Conservation (phyloP, 345 rosid genomes). For the Barbarea vulgaris region DNA sequence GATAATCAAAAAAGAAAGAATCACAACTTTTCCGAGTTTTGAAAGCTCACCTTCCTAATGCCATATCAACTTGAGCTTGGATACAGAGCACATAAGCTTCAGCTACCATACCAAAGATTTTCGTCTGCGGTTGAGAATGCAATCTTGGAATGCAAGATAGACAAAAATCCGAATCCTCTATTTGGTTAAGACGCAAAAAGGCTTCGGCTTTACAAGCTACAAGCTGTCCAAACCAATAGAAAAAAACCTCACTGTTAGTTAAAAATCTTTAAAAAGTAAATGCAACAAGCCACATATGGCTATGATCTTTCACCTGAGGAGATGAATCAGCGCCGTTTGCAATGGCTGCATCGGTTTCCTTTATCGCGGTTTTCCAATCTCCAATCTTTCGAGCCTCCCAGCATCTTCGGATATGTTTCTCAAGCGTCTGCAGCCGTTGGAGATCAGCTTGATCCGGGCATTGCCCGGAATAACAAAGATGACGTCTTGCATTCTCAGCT, state of each 20-base stretch:
- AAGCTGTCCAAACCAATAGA: constrained; percentile 56
- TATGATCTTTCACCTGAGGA: constrained; percentile 60
- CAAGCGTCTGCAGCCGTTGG: constrained; percentile 70
- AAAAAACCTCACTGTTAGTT: constrained; percentile 16
- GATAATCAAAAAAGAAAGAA: constrained; percentile 22
- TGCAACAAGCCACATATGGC: not conserved
- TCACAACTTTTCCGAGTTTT: constrained; percentile 12
- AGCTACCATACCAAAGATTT: constrained; percentile 70
- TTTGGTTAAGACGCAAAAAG: constrained; percentile 70
- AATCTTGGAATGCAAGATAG: constrained; percentile 53
- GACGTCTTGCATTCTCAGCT: constrained; percentile 66
- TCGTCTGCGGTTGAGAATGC: constrained; percentile 23
- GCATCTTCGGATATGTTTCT: constrained; percentile 74
- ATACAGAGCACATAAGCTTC: constrained; percentile 75
- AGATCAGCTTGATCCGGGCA: constrained; percentile 68
- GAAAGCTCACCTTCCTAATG: constrained; percentile 87
- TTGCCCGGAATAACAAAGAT: constrained; percentile 68
- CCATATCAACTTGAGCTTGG: constrained; percentile 86
- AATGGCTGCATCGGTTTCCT: constrained; percentile 80
- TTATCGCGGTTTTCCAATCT: constrained; percentile 71
- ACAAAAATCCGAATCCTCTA: constrained; percentile 69
- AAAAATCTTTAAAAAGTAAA: not conserved
- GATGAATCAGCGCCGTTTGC: constrained; percentile 77
- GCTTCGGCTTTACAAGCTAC: constrained; percentile 90
- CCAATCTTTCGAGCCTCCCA: constrained; percentile 72